Conservation (phyloP, 1,284 basidiomycete species). For the Leccinum variabile region DNA sequence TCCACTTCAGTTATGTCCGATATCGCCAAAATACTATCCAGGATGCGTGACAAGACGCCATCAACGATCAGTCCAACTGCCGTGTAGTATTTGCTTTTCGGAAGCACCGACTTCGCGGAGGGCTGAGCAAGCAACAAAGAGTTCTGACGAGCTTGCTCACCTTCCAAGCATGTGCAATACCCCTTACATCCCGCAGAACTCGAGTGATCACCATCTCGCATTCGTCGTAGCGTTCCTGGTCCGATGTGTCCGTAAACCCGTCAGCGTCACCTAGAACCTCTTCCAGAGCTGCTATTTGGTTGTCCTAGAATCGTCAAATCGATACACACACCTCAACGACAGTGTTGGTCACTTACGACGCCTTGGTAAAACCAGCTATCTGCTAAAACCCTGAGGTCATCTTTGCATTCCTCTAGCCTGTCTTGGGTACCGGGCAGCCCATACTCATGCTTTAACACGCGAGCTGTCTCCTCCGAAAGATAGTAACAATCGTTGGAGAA, state of each 20-base stretch:
- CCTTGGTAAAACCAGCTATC: conserved; percentile 69
- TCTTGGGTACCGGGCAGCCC: conserved; percentile 39
- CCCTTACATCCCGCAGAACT: conserved; percentile 66
- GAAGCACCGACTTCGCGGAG: conserved; percentile 50
- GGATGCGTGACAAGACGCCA: conserved; percentile 64
- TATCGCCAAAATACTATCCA: conserved; percentile 76
- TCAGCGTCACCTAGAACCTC: conserved; percentile 57
- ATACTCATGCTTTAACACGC: conserved; percentile 34
- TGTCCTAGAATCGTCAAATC: conserved; percentile 22
- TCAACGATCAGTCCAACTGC: conserved; percentile 79
- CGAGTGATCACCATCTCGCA: conserved; percentile 74
- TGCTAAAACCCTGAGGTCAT: conserved; percentile 51
- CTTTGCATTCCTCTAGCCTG: conserved; percentile 50
- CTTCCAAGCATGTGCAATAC: conserved; percentile 70
- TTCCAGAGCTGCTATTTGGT: conserved; percentile 15
- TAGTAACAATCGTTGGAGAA: conserved; percentile 88
- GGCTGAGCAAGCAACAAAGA: conserved; percentile 10
- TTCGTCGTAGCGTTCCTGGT: conserved; percentile 76
- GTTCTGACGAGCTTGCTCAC: conserved; percentile 42
- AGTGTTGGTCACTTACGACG: conserved; percentile 48
- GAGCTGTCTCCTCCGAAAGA: conserved; percentile 53
- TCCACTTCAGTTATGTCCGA: conserved; percentile 91
- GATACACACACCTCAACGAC: conserved; percentile 2
- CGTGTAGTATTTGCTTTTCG: conserved; percentile 64
- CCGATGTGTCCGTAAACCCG: conserved; percentile 71